A percentile compares a stretch with the other conserved stretches of the same genome.
These are phyloP conservation scores for Dispira simplex DNA, from an alignment of 192 early-diverging fungal species.

Conservation along the genomic window DNA sequence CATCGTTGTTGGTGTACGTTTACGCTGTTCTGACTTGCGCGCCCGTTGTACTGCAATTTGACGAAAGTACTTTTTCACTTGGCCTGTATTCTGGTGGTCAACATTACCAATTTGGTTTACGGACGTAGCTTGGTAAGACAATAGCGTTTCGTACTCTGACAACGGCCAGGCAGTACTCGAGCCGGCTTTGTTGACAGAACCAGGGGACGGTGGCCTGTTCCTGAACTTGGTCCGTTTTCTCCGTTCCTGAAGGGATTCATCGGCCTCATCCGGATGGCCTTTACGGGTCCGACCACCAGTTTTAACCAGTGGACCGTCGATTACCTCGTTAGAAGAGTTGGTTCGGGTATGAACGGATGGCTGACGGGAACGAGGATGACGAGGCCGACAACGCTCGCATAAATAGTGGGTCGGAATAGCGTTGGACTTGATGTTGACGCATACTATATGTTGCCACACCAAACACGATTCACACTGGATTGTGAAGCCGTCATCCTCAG, in stretches of 20 bases:
- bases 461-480: slow-evolving; percentile 90
- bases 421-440: slow-evolving; percentile 49
- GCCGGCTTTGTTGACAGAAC: neutral
- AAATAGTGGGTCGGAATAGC: slow-evolving; percentile 75
- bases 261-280: slow-evolving; percentile 12
- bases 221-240: slow-evolving; percentile 14
- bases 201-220: slow-evolving; percentile 8
- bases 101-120: neutral
- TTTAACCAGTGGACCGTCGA: neutral
- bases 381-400: slow-evolving; percentile 74
- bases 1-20: neutral
- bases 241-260: slow-evolving; percentile 12
- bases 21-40: slow-evolving; percentile 1
- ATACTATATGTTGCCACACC: slow-evolving; percentile 92
- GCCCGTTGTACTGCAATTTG: neutral
- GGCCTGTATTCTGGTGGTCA: neutral
- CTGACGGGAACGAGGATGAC: slow-evolving; percentile 14
- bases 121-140: neutral
- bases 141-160: slow-evolving; percentile 2
- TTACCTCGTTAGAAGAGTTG: too few species aligned
- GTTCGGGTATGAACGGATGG: neutral
- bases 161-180: neutral
- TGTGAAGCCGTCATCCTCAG: slow-evolving; percentile 93
- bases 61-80: neutral
- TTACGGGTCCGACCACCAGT: neutral